Evolutionary conservation across 768 basidiomycete species (phyloP).

Genomic region (Hygrophorus pudorinus): DNA sequence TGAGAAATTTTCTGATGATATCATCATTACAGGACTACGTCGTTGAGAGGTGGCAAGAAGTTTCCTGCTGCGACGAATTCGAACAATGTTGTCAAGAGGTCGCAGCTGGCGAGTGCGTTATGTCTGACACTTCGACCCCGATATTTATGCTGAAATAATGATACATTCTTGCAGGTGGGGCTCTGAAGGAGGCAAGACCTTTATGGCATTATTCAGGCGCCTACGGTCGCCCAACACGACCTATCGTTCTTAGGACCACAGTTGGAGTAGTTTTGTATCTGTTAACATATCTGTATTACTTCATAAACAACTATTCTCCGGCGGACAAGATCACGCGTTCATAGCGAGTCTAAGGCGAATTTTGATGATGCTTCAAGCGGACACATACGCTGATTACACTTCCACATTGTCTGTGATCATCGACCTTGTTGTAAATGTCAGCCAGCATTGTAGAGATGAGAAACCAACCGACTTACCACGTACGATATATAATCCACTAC

Average conservation of each 20-base stretch:
- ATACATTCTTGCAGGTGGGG: constrained; percentile 44
- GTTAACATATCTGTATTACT: too few species aligned
- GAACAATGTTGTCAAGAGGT: constrained; percentile 64
- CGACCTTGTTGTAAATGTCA: too few species aligned
- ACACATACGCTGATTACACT: too few species aligned
- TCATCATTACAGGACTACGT: constrained; percentile 48
- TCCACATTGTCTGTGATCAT: too few species aligned
- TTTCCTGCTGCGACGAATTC: constrained; percentile 52
- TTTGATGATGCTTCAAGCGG: too few species aligned
- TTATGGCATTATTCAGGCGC: constrained; percentile 58
- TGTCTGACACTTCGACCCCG: background rate
- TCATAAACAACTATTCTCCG: too few species aligned
- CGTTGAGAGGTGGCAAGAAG: constrained; percentile 68
- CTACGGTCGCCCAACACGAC: constrained; percentile 43
- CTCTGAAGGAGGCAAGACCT: constrained; percentile 55
- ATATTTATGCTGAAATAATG: background rate
- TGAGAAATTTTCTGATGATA: background rate
- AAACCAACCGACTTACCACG: too few species aligned
- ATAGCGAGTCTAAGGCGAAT: too few species aligned
- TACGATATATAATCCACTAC: background rate
- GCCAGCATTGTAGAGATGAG: too few species aligned
- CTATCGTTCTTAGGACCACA: too few species aligned
- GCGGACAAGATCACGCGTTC: too few species aligned
- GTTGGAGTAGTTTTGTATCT: too few species aligned
- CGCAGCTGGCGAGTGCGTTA: constrained; percentile 60